phyloP scores from a whole-genome alignment of 78 protist species.

The Dictyostelium intermedium region DNA sequence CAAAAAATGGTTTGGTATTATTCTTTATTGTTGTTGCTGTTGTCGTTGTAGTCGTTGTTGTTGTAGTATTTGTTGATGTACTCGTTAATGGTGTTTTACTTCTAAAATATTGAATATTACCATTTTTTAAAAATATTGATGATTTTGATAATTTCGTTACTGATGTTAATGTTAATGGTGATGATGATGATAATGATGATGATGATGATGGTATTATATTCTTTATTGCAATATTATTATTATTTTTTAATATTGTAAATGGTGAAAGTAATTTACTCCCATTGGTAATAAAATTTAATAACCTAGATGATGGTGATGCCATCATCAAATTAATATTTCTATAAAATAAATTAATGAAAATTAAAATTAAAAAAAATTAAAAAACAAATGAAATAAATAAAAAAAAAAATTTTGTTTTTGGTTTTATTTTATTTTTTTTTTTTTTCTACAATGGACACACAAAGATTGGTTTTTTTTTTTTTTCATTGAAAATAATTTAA shows the following conservation, averaged over 20 bases:
- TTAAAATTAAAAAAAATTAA: neutral
- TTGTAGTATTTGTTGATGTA: neutral
- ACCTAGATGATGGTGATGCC: slow-evolving; percentile 6
- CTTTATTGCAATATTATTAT: neutral
- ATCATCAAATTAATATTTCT: neutral
- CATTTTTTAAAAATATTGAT: neutral
- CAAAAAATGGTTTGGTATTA: neutral
- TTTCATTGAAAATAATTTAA: neutral
- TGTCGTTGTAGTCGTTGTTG: neutral
- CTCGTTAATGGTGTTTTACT: neutral
- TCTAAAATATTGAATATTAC: neutral
- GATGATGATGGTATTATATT: neutral
- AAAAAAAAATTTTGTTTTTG: neutral
- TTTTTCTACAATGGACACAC: too few relatives aligned
- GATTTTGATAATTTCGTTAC: neutral
- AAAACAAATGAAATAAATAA: neutral
- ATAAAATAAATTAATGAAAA: neutral
- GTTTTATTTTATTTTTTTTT: too few relatives aligned
- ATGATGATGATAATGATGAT: neutral
- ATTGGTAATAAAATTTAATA: neutral
- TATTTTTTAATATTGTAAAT: neutral
- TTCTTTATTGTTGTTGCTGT: neutral
- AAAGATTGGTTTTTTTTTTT: too few relatives aligned
- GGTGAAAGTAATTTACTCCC: neutral
- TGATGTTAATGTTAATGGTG: neutral